phyloP scores from a whole-genome alignment of 352 stramenopile species.

The Phytophthora tubulina region DNA sequence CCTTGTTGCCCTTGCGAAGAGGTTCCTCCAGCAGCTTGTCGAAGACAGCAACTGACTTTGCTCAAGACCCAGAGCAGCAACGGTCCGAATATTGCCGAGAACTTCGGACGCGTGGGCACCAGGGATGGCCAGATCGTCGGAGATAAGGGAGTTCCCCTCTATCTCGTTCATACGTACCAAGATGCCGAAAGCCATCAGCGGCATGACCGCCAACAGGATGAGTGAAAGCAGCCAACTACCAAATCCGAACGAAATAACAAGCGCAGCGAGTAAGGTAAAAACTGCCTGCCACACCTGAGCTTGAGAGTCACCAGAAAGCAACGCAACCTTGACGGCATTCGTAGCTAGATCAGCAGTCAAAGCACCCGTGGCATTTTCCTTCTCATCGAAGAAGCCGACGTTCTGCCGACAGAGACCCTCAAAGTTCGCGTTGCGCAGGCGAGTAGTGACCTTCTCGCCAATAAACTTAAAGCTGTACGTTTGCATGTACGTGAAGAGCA shows the following conservation, averaged over 20 bases:
- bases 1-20: constrained; percentile 36
- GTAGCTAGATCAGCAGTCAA: constrained; percentile 64
- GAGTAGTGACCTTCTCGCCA: constrained; percentile 51
- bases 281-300: constrained; percentile 49
- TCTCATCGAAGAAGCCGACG: constrained; percentile 79
- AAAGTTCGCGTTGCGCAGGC: constrained; percentile 59
- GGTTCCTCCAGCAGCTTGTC: constrained; percentile 36
- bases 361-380: constrained; percentile 49
- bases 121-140: constrained; percentile 36
- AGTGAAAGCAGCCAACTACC: constrained; percentile 7
- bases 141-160: constrained; percentile 20
- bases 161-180: constrained; percentile 29
- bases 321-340: constrained; percentile 53
- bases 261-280: neutral
- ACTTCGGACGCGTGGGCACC: constrained; percentile 56
- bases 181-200: neutral
- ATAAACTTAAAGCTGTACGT: constrained; percentile 63
- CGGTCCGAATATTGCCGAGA: constrained; percentile 54
- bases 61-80: constrained; percentile 52
- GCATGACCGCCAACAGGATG: constrained; percentile 6
- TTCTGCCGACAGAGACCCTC: constrained; percentile 50
- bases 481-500: constrained; percentile 50
- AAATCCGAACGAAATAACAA: constrained; percentile 2
- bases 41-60: constrained; percentile 36
- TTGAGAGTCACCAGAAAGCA: constrained; percentile 62